Percentiles rank a stretch among this genome's conserved stretches.
phyloP scores from a whole-genome alignment of 108 stramenopile genomes.

The Chaetoceros muelleri region DNA sequence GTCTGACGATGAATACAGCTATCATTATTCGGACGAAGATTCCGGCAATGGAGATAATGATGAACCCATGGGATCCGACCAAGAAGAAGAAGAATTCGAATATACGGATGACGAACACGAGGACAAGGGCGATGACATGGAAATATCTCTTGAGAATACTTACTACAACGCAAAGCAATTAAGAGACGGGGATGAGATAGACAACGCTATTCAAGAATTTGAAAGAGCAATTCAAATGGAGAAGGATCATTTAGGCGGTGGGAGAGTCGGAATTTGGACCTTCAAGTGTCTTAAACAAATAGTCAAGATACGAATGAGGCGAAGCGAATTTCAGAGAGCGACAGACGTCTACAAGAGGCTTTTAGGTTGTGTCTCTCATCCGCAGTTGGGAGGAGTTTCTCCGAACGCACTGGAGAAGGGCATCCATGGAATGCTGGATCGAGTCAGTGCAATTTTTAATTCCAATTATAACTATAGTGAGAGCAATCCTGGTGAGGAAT shows the following conservation, averaged over 20 bases:
- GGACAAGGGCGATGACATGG: slow-evolving; percentile 57
- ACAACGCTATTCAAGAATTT: neutral
- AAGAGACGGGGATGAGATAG: slow-evolving; percentile 28
- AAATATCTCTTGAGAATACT: slow-evolving; percentile 71
- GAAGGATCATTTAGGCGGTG: no score
- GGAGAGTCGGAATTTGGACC: slow-evolving; percentile 78
- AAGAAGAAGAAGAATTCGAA: slow-evolving; percentile 71
- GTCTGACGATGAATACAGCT: slow-evolving; percentile 48
- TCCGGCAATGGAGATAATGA: slow-evolving; percentile 41
- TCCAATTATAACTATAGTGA: slow-evolving; percentile 15
- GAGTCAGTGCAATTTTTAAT: slow-evolving; percentile 53
- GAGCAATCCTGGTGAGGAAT: slow-evolving; percentile 10
- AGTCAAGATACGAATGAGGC: slow-evolving; percentile 69
- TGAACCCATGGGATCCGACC: slow-evolving; percentile 49
- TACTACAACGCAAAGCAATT: slow-evolving; percentile 90
- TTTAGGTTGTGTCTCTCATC: slow-evolving; percentile 55
- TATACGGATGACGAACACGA: slow-evolving; percentile 87
- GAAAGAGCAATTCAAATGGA: slow-evolving; percentile 6
- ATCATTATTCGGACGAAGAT: slow-evolving; percentile 29
- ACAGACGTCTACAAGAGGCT: slow-evolving; percentile 49
- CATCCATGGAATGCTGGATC: slow-evolving; percentile 84
- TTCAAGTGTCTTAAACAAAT: slow-evolving; percentile 88
- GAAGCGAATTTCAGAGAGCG: slow-evolving; percentile 27
- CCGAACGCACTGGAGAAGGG: slow-evolving; percentile 90
- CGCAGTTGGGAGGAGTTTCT: slow-evolving; percentile 43